A percentile compares a stretch with the other conserved stretches of the same genome.
Evolutionary conservation across 1,139 yeast genomes (phyloP).

Genomic region (Candida pseudoviswanathii): DNA sequence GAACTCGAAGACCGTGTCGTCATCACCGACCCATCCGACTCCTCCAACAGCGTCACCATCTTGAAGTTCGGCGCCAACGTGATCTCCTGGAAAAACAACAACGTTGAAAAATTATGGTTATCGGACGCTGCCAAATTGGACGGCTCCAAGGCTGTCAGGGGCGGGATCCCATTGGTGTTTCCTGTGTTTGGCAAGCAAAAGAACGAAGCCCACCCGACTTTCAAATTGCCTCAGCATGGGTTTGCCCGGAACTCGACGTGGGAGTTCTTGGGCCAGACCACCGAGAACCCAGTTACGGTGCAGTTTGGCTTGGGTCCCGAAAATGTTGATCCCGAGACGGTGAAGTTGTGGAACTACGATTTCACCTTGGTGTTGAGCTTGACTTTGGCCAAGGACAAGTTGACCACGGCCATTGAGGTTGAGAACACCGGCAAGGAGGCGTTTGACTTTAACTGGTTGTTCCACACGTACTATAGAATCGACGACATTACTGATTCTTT

Average conservation of each 20-base stretch:
- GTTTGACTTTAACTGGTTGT: slow-evolving; percentile 90
- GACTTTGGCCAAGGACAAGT: slow-evolving; percentile 50
- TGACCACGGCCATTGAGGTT: slow-evolving; percentile 73
- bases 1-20: slow-evolving; percentile 66
- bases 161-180: slow-evolving; percentile 95
- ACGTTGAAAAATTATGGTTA: slow-evolving; percentile 67
- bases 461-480: slow-evolving; percentile 86
- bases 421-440: slow-evolving; percentile 63
- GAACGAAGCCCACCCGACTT: slow-evolving; percentile 39
- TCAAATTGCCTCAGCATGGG: slow-evolving; percentile 86
- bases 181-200: slow-evolving; percentile 85
- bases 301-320: slow-evolving; percentile 93
- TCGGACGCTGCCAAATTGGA: slow-evolving; percentile 79
- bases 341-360: slow-evolving; percentile 55
- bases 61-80: slow-evolving; percentile 90
- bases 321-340: slow-evolving; percentile 67
- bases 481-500: slow-evolving; percentile 76
- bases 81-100: slow-evolving; percentile 71
- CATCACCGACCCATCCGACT: slow-evolving; percentile 56
- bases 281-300: slow-evolving; percentile 57
- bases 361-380: slow-evolving; percentile 78
- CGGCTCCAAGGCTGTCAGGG: slow-evolving; percentile 91
- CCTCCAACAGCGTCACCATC: slow-evolving; percentile 59
- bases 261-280: slow-evolving; percentile 90
- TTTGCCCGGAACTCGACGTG: slow-evolving; percentile 87